phyloP scores from a whole-genome alignment of 2,329 filamentous ascomycete genomes.

The Monilinia laxa region DNA sequence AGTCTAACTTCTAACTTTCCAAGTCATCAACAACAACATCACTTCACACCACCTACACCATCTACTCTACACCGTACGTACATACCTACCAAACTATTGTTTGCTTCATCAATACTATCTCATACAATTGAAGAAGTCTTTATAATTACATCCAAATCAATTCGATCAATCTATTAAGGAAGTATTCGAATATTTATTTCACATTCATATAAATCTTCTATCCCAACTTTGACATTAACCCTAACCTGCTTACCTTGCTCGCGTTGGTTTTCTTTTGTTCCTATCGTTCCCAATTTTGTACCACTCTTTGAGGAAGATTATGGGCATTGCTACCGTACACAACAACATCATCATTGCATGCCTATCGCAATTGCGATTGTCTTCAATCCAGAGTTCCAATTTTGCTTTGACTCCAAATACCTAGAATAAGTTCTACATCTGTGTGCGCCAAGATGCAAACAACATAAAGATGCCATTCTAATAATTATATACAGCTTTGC shows the following conservation, averaged over 20 bases:
- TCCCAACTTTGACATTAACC: too few species aligned
- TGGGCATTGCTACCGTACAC: background rate
- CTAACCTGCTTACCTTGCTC: background rate
- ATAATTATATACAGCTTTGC: background rate
- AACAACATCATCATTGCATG: background rate
- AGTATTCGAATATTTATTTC: too few species aligned
- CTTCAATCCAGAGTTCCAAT: background rate
- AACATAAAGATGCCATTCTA: background rate
- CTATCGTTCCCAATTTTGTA: background rate
- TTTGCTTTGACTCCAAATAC: background rate
- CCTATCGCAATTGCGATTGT: background rate
- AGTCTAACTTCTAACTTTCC: too few species aligned
- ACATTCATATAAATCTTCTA: too few species aligned
- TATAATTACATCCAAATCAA: too few species aligned
- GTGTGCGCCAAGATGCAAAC: background rate
- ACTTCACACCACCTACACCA: too few species aligned
- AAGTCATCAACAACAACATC: too few species aligned
- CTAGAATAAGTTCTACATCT: background rate
- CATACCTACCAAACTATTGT: background rate
- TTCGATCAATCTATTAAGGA: too few species aligned
- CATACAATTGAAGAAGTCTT: background rate
- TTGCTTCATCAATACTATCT: background rate
- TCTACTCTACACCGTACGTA: too few species aligned
- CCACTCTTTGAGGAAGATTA: slow-evolving; percentile 11
- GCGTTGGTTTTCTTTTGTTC: background rate